A percentile compares a stretch with the other conserved stretches of the same genome.
Conservation (phyloP, 2,329 filamentous ascomycete genomes). For the Xylariales sp. region DNA sequence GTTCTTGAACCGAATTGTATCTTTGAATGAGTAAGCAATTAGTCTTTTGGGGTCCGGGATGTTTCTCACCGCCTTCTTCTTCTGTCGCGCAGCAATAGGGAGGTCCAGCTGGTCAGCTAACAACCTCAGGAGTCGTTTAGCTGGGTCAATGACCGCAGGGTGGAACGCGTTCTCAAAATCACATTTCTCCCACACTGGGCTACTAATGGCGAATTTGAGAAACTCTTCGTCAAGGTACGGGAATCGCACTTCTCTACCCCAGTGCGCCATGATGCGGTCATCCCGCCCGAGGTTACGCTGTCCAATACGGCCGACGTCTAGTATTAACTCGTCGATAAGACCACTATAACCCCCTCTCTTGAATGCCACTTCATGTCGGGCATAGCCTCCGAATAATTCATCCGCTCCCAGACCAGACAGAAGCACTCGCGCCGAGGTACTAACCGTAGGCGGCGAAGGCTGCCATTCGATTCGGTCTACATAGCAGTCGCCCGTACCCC, state of each 20-base stretch:
- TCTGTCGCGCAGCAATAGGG: conserved; percentile 78
- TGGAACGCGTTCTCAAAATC: conserved; percentile 73
- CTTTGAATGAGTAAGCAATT: conserved; percentile 53
- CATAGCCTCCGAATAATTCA: conserved; percentile 95
- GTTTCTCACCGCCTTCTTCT: conserved; percentile 83
- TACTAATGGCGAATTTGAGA: conserved; percentile 80
- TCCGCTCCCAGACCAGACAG: conserved; percentile 95
- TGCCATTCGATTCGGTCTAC: conserved; percentile 45
- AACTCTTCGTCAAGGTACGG: conserved; percentile 91
- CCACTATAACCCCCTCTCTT: conserved; percentile 74
- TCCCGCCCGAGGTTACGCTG: conserved; percentile 96
- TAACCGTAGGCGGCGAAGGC: conserved; percentile 44
- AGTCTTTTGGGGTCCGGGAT: neutral
- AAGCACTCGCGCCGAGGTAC: conserved; percentile 81
- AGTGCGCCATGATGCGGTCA: conserved; percentile 89
- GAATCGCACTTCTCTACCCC: conserved; percentile 88
- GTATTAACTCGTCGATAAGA: conserved; percentile 81
- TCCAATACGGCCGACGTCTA: conserved; percentile 87
- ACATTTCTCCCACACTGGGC: conserved; percentile 86
- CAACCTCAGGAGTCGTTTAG: conserved; percentile 83
- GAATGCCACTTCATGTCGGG: conserved; percentile 83
- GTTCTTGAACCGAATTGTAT: conserved; percentile 87
- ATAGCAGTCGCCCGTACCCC: conserved; percentile 70
- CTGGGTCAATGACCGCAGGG: conserved; percentile 71
- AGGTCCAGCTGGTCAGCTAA: conserved; percentile 81